Evolutionary conservation across 1,139 yeast genomes (phyloP).

Genomic region (Meyerozyma elateridarum): DNA sequence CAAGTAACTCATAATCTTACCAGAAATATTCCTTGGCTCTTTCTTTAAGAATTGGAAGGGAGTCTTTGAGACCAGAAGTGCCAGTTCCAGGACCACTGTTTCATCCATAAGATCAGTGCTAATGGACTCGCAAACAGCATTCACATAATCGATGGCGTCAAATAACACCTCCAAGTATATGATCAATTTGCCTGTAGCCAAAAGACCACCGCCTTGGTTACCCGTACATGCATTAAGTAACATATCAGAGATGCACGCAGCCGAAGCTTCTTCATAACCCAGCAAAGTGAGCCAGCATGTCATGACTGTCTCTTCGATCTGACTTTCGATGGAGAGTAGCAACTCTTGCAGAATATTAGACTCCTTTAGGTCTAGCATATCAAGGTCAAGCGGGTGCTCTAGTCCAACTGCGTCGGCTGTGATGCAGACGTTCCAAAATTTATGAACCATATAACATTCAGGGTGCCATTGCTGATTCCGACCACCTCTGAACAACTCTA

Average conservation of each 20-base stretch:
- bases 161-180: conserved; percentile 73
- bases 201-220: conserved; percentile 64
- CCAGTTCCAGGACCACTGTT: conserved; percentile 6
- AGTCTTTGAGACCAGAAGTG: conserved; percentile 12
- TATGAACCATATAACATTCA: conserved; percentile 96
- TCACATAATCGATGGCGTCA: conserved; percentile 62
- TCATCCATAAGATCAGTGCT: conserved; percentile 1
- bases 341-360: conserved; percentile 10
- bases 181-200: conserved; percentile 70
- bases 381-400: conserved; percentile 25
- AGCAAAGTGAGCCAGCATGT: conserved; percentile 86
- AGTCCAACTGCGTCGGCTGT: conserved; percentile 61
- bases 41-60: conserved; percentile 42
- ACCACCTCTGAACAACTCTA: conserved; percentile 90
- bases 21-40: conserved; percentile 86
- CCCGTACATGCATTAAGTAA: conserved; percentile 78
- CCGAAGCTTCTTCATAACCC: conserved; percentile 89
- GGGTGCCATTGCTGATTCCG: conserved; percentile 98
- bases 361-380: conserved; percentile 10
- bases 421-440: conserved; percentile 92
- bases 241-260: conserved; percentile 90
- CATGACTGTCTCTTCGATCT: conserved; percentile 64
- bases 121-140: conserved; percentile 23
- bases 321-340: conserved; percentile 55
- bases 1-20: conserved; percentile 71